These are phyloP conservation scores for Wickerhamiella galacta DNA, from an alignment of 805 yeast genomes.

Conservation along the genomic window DNA sequence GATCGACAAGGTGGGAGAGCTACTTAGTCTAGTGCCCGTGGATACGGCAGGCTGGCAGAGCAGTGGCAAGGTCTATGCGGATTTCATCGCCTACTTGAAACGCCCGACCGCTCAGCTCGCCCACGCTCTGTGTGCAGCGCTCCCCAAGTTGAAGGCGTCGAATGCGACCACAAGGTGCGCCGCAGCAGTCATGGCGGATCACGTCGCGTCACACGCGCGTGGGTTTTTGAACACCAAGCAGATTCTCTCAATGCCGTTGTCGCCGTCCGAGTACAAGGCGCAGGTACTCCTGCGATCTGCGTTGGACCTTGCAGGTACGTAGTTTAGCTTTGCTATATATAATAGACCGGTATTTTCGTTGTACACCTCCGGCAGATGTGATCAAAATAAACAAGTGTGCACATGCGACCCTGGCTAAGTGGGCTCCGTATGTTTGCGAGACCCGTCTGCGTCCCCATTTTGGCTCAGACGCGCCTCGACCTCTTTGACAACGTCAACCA, in stretches of 20 bases:
- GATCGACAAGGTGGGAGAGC: conserved; percentile 10
- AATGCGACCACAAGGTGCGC: conserved; percentile 14
- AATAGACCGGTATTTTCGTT: conserved; percentile 5
- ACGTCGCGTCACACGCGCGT: conserved; percentile 12
- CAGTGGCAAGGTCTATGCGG: conserved; percentile 25
- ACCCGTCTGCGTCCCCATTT: no score
- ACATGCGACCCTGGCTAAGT: no score
- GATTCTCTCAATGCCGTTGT: conserved; percentile 10
- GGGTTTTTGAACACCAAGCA: conserved; percentile 2
- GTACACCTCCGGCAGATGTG: not conserved
- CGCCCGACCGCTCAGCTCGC: conserved; percentile 3
- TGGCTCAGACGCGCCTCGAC: no score
- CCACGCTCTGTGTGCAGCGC: not conserved
- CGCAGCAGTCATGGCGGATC: conserved; percentile 15
- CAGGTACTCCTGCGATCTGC: conserved; percentile 11
- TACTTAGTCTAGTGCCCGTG: conserved; percentile 16
- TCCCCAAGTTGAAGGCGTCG: conserved; percentile 3
- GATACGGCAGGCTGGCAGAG: conserved; percentile 17
- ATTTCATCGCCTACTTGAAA: conserved; percentile 11
- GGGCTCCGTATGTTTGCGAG: no score
- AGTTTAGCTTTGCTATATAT: conserved; percentile 1
- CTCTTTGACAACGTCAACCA: not conserved
- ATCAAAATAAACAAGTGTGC: not conserved
- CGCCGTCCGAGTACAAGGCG: conserved; percentile 8
- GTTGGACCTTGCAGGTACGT: conserved; percentile 1